A percentile compares a stretch with the other conserved stretches of the same genome.
These are phyloP conservation scores for Tuber borchii DNA, from an alignment of 495 filamentous ascomycete species.

Conservation along the genomic window DNA sequence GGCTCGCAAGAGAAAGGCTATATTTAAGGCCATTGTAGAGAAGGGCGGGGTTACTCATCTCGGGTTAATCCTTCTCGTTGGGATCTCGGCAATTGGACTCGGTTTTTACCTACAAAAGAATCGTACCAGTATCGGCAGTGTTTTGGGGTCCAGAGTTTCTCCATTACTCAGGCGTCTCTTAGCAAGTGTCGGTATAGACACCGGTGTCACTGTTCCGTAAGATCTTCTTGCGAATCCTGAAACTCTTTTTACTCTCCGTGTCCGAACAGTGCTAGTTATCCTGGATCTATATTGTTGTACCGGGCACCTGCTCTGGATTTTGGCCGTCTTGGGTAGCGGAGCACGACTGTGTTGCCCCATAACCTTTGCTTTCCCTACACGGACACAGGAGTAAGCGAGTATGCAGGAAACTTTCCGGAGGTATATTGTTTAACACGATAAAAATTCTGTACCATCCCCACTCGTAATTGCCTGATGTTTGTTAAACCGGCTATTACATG, in stretches of 20 bases:
- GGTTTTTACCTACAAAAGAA: constrained; percentile 35
- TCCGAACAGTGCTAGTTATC: background rate
- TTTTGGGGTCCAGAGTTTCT: constrained; percentile 16
- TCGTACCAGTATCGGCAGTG: constrained; percentile 12
- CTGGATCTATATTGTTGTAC: background rate
- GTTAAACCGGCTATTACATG: too few species aligned
- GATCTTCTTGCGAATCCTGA: background rate
- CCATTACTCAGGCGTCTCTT: constrained; percentile 27
- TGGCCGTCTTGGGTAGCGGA: background rate
- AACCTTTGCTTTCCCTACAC: constrained; percentile 6
- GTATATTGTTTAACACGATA: constrained; percentile 10
- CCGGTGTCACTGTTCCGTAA: background rate
- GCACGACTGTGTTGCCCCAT: background rate
- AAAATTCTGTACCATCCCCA: constrained; percentile 32
- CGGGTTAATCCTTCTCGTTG: constrained; percentile 32
- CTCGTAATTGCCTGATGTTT: background rate
- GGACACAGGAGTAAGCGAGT: constrained; percentile 22
- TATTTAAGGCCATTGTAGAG: constrained; percentile 52
- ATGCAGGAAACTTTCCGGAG: constrained; percentile 10
- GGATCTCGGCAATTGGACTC: constrained; percentile 34
- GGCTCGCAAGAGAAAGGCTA: constrained; percentile 53
- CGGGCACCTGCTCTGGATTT: background rate
- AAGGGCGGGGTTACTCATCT: constrained; percentile 46
- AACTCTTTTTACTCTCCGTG: background rate
- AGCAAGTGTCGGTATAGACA: constrained; percentile 13